Conservation (phyloP, 768 basidiomycete genomes). For the Mycena olivaceomarginata region DNA sequence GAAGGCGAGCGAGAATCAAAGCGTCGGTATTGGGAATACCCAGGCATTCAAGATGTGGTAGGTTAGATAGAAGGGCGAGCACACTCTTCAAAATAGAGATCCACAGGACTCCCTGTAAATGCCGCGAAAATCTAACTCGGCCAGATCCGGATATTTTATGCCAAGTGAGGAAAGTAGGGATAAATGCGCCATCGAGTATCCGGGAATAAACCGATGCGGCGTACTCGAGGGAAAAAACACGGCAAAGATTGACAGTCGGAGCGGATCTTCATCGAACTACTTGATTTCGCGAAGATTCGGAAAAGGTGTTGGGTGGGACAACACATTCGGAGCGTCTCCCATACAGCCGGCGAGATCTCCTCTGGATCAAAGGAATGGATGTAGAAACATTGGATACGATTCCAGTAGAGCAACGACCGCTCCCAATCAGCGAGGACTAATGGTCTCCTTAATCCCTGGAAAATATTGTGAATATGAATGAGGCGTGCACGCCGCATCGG, state of each 20-base stretch:
- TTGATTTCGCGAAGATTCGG: neutral
- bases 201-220: neutral
- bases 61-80: neutral
- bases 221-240: neutral
- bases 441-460: neutral
- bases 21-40: neutral
- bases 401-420: neutral
- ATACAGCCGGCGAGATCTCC: neutral
- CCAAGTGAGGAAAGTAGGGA: constrained; percentile 2
- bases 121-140: neutral
- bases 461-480: too few species aligned
- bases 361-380: neutral
- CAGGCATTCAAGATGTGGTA: neutral
- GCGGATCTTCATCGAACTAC: neutral
- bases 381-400: neutral
- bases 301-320: neutral
- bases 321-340: neutral
- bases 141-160: constrained; percentile 1
- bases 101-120: neutral
- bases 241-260: too few species aligned
- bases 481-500: too few species aligned
- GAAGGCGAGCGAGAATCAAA: neutral
- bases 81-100: neutral
- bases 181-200: neutral
- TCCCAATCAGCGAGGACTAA: neutral